Conservation (phyloP, 225 moss, liverwort and hornwort genomes). For the Neckera pumila region DNA sequence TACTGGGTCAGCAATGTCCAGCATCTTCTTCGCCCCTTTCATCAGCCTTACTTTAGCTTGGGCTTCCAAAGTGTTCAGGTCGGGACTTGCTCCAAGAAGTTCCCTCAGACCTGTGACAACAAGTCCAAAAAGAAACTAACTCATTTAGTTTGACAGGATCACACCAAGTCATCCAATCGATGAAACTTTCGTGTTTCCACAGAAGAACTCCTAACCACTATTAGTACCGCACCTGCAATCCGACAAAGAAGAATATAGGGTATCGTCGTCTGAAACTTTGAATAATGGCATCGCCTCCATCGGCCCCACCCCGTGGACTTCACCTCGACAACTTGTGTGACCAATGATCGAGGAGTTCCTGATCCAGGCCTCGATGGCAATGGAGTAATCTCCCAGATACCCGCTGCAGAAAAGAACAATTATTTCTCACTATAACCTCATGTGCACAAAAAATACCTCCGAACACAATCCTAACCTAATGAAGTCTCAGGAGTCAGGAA, state of each 20-base stretch:
- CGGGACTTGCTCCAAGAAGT: conserved; percentile 61
- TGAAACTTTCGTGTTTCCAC: neutral
- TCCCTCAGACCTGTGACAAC: conserved; percentile 51
- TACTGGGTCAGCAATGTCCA: conserved; percentile 6
- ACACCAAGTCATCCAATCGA: neutral
- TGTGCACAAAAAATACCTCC: neutral
- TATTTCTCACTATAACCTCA: neutral
- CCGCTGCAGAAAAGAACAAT: conserved; percentile 37
- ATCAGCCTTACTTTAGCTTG: conserved; percentile 13
- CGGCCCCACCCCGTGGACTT: conserved; percentile 78
- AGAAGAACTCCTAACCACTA: neutral
- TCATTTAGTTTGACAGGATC: neutral
- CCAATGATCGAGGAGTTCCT: conserved; percentile 53
- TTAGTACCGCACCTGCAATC: conserved; percentile 44
- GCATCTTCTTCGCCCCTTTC: conserved; percentile 18
- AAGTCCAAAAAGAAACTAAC: neutral
- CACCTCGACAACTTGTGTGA: conserved; percentile 70
- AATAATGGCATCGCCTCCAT: conserved; percentile 63
- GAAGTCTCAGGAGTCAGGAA: neutral
- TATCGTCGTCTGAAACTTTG: conserved; percentile 66
- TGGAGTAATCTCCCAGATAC: conserved; percentile 71
- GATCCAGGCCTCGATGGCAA: conserved; percentile 41
- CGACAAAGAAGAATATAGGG: conserved; percentile 72
- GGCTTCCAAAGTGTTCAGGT: conserved; percentile 18
- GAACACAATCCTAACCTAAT: neutral